These are phyloP conservation scores for Solanum chmielewskii DNA, from an alignment of 257 asterid species.

Conservation along the genomic window DNA sequence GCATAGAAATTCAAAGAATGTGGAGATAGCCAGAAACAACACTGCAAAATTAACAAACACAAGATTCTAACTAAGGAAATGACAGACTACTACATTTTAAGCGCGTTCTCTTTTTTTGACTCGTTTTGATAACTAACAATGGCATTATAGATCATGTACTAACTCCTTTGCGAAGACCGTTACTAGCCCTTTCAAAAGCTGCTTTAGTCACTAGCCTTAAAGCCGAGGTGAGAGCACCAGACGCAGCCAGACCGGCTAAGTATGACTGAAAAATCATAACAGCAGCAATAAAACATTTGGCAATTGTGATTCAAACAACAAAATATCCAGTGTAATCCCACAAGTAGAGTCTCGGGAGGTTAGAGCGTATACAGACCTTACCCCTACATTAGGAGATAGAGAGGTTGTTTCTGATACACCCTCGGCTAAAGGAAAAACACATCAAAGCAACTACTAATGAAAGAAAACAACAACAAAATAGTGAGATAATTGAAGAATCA, in stretches of 20 bases:
- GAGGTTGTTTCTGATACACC: background rate
- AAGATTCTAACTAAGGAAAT: background rate
- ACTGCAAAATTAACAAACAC: slow-evolving; percentile 7
- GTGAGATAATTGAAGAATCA: background rate
- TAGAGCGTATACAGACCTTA: background rate
- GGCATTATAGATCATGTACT: slow-evolving; percentile 22
- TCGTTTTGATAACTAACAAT: background rate
- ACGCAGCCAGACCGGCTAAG: slow-evolving; percentile 76
- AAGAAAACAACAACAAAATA: background rate
- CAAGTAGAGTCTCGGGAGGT: background rate
- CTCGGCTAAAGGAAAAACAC: background rate
- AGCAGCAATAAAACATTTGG: background rate
- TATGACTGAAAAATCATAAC: slow-evolving; percentile 38
- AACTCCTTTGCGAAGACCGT: slow-evolving; percentile 78
- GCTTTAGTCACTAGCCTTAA: background rate
- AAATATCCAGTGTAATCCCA: background rate
- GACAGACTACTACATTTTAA: background rate
- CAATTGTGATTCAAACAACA: background rate
- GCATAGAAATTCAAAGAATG: slow-evolving; percentile 17
- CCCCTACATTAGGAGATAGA: background rate
- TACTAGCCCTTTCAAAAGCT: background rate
- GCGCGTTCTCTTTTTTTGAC: background rate
- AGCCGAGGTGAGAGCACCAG: background rate
- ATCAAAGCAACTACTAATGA: background rate
- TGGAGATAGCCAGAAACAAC: slow-evolving; percentile 26